Evolutionary conservation across 1,139 yeast genomes (phyloP).

Genomic region (Wickerhamiella infanticola): DNA sequence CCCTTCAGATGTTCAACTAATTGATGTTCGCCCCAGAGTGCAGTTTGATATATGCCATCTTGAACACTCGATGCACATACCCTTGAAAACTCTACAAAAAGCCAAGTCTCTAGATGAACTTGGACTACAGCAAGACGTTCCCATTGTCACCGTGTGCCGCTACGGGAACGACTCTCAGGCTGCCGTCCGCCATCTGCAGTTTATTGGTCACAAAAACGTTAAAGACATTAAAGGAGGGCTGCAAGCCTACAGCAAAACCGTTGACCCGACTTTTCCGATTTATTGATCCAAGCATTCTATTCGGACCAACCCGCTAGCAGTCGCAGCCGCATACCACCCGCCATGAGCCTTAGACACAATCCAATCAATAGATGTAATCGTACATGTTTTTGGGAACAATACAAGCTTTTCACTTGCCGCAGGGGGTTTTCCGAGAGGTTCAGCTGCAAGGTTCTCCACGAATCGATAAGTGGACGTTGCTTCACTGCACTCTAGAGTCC

Average conservation of each 20-base stretch:
- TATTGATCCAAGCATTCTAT: conserved; percentile 48
- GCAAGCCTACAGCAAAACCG: conserved; percentile 45
- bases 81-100: conserved; percentile 33
- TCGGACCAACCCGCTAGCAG: conserved; percentile 50
- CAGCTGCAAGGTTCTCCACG: conserved; percentile 16
- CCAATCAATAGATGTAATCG: conserved; percentile 47
- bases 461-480: conserved; percentile 26
- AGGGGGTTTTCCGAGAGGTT: conserved; percentile 14
- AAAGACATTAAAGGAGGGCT: conserved; percentile 68
- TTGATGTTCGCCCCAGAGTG: conserved; percentile 73
- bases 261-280: conserved; percentile 50
- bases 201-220: conserved; percentile 35
- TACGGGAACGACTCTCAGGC: conserved; percentile 84
- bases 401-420: conserved; percentile 14
- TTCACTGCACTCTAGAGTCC: conserved; percentile 28
- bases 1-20: conserved; percentile 17
- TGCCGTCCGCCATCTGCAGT: conserved; percentile 45
- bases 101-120: conserved; percentile 11
- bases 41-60: conserved; percentile 58
- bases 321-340: conserved; percentile 52
- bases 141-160: conserved; percentile 49
- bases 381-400: conserved; percentile 37
- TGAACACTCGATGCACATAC: conserved; percentile 46
- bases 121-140: conserved; percentile 8
- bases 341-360: conserved; percentile 36